These are phyloP conservation scores for Trichoderma orchidacearum DNA, from an alignment of 495 filamentous ascomycete species.

Conservation along the genomic window DNA sequence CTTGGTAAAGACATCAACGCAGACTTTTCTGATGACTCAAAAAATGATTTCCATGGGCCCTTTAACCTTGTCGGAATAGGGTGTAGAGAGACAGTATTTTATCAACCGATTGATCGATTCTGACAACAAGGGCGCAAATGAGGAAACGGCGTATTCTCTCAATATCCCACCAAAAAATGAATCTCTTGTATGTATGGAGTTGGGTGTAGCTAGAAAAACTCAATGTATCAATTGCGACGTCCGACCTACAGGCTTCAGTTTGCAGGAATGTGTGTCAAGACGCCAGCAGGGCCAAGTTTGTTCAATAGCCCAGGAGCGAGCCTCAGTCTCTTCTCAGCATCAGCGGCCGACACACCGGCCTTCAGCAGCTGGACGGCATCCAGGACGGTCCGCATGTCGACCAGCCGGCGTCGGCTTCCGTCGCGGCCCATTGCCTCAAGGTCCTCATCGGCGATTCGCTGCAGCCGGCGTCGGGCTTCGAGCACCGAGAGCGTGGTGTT, in stretches of 20 bases:
- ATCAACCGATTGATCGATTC: too few species aligned
- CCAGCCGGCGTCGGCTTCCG: constrained; percentile 17
- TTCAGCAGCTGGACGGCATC: constrained; percentile 20
- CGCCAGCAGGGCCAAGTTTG: constrained; percentile 18
- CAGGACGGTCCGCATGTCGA: constrained; percentile 23
- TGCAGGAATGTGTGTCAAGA: constrained; percentile 8
- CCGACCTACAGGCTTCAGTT: neutral
- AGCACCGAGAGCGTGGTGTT: constrained; percentile 29
- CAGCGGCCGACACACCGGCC: constrained; percentile 10
- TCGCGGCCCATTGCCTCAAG: constrained; percentile 16
- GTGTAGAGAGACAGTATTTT: neutral
- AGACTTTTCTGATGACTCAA: neutral
- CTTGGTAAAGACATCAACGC: constrained; percentile 42
- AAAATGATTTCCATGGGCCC: too few species aligned
- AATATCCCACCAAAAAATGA: too few species aligned
- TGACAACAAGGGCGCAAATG: too few species aligned
- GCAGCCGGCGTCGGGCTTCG: constrained; percentile 20
- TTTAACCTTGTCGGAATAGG: neutral
- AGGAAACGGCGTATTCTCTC: neutral
- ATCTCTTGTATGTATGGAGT: neutral
- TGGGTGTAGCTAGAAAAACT: neutral
- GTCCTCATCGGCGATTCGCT: constrained; percentile 22
- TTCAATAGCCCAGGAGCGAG: constrained; percentile 25
- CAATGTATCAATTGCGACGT: neutral
- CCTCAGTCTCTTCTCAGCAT: constrained; percentile 23